These are phyloP conservation scores for Blastocystis sp. DNA, from an alignment of 352 stramenopile genomes.

Conservation along the genomic window DNA sequence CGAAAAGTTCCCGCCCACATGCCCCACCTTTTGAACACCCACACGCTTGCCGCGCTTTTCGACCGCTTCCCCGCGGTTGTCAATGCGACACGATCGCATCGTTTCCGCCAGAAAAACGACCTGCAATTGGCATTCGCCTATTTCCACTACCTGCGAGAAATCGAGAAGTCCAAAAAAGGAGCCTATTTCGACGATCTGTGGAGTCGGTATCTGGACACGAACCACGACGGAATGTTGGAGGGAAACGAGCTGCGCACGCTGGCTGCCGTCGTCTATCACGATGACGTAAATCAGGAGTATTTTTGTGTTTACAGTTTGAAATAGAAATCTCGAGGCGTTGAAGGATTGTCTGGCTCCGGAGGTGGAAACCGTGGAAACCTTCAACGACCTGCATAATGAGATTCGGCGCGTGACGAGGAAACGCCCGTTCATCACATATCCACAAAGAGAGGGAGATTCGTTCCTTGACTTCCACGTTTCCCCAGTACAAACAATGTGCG, in stretches of 20 bases:
- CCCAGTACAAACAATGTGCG: constrained; percentile 31
- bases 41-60: constrained; percentile 77
- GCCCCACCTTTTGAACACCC: constrained; percentile 79
- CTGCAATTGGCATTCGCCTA: constrained; percentile 88
- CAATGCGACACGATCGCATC: constrained; percentile 70
- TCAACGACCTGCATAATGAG: background rate
- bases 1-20: constrained; percentile 82
- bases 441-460: background rate
- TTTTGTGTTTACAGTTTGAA: constrained; percentile 54
- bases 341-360: constrained; percentile 20
- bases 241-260: constrained; percentile 78
- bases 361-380: background rate
- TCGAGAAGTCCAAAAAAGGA: constrained; percentile 68
- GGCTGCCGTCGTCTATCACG: constrained; percentile 66
- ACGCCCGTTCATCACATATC: constrained; percentile 46
- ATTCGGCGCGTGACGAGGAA: background rate
- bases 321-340: background rate
- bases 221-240: constrained; percentile 76
- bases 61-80: constrained; percentile 64
- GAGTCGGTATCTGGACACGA: constrained; percentile 74
- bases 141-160: constrained; percentile 82
- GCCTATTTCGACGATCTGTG: constrained; percentile 69
- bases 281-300: constrained; percentile 65
- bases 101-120: constrained; percentile 78
- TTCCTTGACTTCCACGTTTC: constrained; percentile 44